Conservation (phyloP, 306 rosid species). For the Medicago arabica region DNA sequence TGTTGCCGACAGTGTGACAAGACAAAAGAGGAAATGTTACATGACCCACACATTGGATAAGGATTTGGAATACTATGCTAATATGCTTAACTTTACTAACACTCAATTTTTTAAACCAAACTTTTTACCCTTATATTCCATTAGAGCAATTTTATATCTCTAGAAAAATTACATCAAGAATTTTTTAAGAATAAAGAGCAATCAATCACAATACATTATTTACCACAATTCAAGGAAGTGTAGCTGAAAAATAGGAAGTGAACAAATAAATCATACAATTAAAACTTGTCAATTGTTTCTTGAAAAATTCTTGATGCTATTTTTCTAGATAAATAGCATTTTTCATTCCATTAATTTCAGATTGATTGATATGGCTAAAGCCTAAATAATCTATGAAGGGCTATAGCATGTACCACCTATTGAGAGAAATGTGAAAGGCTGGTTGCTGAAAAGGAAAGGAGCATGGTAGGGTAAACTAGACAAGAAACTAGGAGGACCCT, state of each 20-base stretch:
- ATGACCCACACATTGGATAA: not conserved
- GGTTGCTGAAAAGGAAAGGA: slow-evolving; percentile 16
- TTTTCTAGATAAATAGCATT: too few species aligned
- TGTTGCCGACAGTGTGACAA: slow-evolving; percentile 3
- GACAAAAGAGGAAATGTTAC: not conserved
- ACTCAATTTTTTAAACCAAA: not conserved
- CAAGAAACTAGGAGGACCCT: not conserved
- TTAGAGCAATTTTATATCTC: too few species aligned
- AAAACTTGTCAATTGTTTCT: too few species aligned
- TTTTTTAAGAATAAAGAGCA: too few species aligned
- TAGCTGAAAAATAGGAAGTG: too few species aligned
- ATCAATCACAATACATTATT: too few species aligned
- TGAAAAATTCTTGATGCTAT: too few species aligned
- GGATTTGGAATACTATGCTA: not conserved
- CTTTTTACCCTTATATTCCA: not conserved
- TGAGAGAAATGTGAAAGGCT: not conserved
- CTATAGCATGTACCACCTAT: slow-evolving; percentile 17
- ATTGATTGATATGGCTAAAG: not conserved
- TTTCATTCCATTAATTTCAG: too few species aligned
- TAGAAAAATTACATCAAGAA: too few species aligned
- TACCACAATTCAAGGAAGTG: too few species aligned
- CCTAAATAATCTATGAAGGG: not conserved
- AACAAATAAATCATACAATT: too few species aligned
- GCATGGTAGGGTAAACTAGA: not conserved
- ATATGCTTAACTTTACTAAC: not conserved